Evolutionary conservation across 345 rosid genomes (phyloP).

Genomic region (Chamaenerion angustifolium): DNA sequence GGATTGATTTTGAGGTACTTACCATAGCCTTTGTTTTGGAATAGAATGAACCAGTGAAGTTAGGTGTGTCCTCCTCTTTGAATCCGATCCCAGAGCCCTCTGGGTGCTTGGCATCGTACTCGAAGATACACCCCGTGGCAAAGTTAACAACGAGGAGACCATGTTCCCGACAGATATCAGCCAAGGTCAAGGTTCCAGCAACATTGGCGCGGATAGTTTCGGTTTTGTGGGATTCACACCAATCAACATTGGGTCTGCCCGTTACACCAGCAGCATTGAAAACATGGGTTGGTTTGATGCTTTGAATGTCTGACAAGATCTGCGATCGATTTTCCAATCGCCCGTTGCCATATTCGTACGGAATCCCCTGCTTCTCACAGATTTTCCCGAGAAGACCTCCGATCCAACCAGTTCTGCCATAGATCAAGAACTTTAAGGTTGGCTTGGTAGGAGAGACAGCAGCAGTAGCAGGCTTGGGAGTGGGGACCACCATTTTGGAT

Average conservation of each 20-base stretch:
- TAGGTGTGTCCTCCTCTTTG: slow-evolving; percentile 36
- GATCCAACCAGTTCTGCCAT: slow-evolving; percentile 41
- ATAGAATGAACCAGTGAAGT: slow-evolving; percentile 34
- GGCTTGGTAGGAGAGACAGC: slow-evolving; percentile 17
- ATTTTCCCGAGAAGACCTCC: slow-evolving; percentile 35
- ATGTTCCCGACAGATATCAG: slow-evolving; percentile 33
- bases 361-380: slow-evolving; percentile 36
- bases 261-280: slow-evolving; percentile 43
- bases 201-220: slow-evolving; percentile 37
- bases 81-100: slow-evolving; percentile 40
- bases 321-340: slow-evolving; percentile 29
- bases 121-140: slow-evolving; percentile 42
- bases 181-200: slow-evolving; percentile 34
- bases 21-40: slow-evolving; percentile 47
- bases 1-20: slow-evolving; percentile 1
- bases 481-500: slow-evolving; percentile 27
- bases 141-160: slow-evolving; percentile 31
- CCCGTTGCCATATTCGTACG: slow-evolving; percentile 34
- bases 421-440: slow-evolving; percentile 29
- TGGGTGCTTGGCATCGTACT: slow-evolving; percentile 29
- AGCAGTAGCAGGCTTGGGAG: slow-evolving; percentile 9
- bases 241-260: slow-evolving; percentile 44
- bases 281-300: slow-evolving; percentile 35
- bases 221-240: slow-evolving; percentile 40
- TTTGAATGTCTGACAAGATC: slow-evolving; percentile 29